Base-by-base conservation (phyloP, 345 rosid species). In the Gossypium sturtianum region DNA sequence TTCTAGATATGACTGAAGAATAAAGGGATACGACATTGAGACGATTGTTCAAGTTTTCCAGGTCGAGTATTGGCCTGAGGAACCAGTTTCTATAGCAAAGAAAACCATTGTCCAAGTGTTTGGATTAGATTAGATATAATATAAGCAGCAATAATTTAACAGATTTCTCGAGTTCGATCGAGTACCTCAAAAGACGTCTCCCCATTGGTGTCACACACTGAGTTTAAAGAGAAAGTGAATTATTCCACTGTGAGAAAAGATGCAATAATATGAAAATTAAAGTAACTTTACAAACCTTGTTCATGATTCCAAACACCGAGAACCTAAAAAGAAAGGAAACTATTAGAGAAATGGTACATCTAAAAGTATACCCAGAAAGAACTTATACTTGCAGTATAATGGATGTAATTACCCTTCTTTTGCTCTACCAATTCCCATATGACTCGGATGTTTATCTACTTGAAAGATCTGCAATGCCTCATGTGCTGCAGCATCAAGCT, bases 371-470 rank as follows among this genome's bases (percentile, higher is more conserved):
- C 54, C 60, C 29, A 17, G 19, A 20, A 51, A 78, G 54, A 38
- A 76, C 56, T 74, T 56, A 51, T 12, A 81, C 59, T 38, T 72
- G 47, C 63, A 59, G 59, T 16, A 75, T 13, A 59, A 41, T 53
- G 49, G 17, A 20, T 45, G 3, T 29, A 20, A 48, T 77, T 88
- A 95, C 99, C 99, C 99, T 89, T 95, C 98, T 80, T 95, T 95
- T 78, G 97, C 95, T 85, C 99, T 84, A 66, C 99, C 99, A 75
- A 95, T 95, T 79, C 99, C 99, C 97, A 95, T 93, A 82, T 93
- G 96, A 83, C 99, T 95, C 77, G 99, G 99, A 87, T 95, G 99
- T 77, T 93, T 95, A 80, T 94, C 98, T 53, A 82, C 80, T 84
- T 92, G 97, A 80, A 94, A 94, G 75, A 92, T 92, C 87, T 94